Evolutionary conservation across 305 asterid species (phyloP).

Genomic region (Solanum hybrid): DNA sequence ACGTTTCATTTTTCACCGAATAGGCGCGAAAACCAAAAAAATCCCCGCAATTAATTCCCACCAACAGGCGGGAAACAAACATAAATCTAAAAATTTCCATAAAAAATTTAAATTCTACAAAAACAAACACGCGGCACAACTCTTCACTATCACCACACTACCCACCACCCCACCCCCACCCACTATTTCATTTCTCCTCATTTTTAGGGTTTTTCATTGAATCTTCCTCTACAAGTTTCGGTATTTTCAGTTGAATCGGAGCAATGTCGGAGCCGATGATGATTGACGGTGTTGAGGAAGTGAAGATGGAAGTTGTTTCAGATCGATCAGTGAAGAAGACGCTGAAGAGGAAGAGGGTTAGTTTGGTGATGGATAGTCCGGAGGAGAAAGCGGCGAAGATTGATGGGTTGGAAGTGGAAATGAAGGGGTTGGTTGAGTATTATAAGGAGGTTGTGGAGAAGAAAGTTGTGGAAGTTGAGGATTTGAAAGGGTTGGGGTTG

Average conservation of each 20-base stretch:
- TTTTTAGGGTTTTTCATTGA: neutral
- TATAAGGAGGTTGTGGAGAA: constrained; percentile 25
- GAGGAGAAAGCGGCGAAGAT: constrained; percentile 41
- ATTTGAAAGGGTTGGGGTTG: constrained; percentile 10
- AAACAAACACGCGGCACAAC: neutral
- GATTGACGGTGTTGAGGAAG: constrained; percentile 19
- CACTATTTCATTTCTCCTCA: neutral
- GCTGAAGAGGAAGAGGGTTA: constrained; percentile 41
- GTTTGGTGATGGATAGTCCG: constrained; percentile 5
- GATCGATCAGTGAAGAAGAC: neutral
- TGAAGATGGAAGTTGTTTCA: neutral
- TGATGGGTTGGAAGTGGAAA: constrained; percentile 27
- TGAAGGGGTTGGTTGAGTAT: constrained; percentile 33
- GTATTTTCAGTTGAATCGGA: neutral
- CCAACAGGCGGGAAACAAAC: neutral
- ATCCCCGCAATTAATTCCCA: neutral
- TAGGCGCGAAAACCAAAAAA: neutral
- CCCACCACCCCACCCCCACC: neutral
- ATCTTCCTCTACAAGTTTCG: neutral
- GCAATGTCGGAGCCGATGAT: constrained; percentile 30
- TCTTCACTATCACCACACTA: neutral
- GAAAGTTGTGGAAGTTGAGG: constrained; percentile 21
- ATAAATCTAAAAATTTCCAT: neutral
- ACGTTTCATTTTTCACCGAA: neutral
- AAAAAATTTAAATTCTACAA: neutral